phyloP scores from a whole-genome alignment of 768 basidiomycete genomes.

The Serendipita vermifera region DNA sequence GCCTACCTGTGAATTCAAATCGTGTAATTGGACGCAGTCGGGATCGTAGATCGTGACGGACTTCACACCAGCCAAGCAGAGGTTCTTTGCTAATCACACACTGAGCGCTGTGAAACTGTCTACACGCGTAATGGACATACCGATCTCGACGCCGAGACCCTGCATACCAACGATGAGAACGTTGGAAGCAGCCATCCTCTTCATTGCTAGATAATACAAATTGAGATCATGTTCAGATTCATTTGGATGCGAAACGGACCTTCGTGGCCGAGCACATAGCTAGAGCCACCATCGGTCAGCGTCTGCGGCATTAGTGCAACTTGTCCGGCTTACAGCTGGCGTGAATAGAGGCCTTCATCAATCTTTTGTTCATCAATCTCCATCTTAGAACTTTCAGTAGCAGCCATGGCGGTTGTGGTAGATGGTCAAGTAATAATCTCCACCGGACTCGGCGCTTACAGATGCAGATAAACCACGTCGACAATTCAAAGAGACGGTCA shows the following conservation, averaged over 20 bases:
- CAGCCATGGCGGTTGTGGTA: neutral
- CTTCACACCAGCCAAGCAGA: constrained; percentile 91
- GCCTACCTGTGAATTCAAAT: constrained; percentile 83
- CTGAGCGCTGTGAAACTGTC: constrained; percentile 8
- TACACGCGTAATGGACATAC: constrained; percentile 29
- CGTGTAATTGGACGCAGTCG: constrained; percentile 71
- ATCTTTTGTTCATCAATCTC: constrained; percentile 78
- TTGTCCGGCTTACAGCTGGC: constrained; percentile 63
- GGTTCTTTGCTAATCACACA: constrained; percentile 65
- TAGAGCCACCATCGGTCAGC: constrained; percentile 23
- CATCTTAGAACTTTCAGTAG: constrained; percentile 30
- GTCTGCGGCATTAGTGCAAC: neutral
- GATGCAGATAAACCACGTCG: neutral
- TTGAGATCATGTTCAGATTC: neutral
- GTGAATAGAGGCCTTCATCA: constrained; percentile 88
- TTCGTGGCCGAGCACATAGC: constrained; percentile 95
- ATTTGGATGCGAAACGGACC: constrained; percentile 33
- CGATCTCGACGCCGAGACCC: constrained; percentile 92
- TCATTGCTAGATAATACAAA: constrained; percentile 66
- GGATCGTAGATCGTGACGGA: constrained; percentile 94
- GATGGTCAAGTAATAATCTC: neutral
- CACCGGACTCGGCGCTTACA: no score
- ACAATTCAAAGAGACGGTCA: neutral
- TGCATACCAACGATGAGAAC: constrained; percentile 85
- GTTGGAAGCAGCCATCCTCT: constrained; percentile 94